phyloP scores from a whole-genome alignment of 202 grass and related monocot genomes.

The Dendrocalamus latiflorus region DNA sequence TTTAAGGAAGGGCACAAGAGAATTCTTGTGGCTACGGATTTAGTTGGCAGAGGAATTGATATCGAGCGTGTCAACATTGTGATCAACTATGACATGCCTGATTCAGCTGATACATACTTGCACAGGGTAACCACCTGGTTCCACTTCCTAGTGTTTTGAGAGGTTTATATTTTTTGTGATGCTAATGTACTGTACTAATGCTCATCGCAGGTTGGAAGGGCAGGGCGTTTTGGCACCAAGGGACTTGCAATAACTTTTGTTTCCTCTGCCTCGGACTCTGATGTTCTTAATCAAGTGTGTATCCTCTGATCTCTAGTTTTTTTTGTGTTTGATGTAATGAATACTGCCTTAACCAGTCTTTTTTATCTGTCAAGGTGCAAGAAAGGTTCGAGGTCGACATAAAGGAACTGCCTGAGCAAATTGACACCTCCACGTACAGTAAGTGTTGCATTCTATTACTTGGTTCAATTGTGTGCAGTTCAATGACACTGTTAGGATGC shows the following conservation, averaged over 20 bases:
- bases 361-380: conserved; percentile 53
- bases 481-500: background rate
- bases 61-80: conserved; percentile 95
- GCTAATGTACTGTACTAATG: background rate
- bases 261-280: conserved; percentile 84
- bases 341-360: background rate
- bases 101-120: conserved; percentile 90
- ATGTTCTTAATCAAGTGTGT: conserved; percentile 86
- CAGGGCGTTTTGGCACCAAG: conserved; percentile 94
- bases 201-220: conserved; percentile 69
- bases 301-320: background rate
- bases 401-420: conserved; percentile 95
- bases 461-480: background rate
- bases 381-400: conserved; percentile 99
- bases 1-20: conserved; percentile 99
- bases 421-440: conserved; percentile 98
- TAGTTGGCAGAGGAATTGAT: conserved; percentile 95
- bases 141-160: background rate
- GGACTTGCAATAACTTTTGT: conserved; percentile 98
- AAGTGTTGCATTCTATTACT: conserved; percentile 18
- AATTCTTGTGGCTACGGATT: conserved; percentile 87
- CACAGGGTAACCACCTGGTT: conserved; percentile 57
- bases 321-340: background rate
- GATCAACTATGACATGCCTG: conserved; percentile 97
- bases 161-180: background rate